phyloP scores from a whole-genome alignment of 768 basidiomycete species.

The Termitomyces sp. region DNA sequence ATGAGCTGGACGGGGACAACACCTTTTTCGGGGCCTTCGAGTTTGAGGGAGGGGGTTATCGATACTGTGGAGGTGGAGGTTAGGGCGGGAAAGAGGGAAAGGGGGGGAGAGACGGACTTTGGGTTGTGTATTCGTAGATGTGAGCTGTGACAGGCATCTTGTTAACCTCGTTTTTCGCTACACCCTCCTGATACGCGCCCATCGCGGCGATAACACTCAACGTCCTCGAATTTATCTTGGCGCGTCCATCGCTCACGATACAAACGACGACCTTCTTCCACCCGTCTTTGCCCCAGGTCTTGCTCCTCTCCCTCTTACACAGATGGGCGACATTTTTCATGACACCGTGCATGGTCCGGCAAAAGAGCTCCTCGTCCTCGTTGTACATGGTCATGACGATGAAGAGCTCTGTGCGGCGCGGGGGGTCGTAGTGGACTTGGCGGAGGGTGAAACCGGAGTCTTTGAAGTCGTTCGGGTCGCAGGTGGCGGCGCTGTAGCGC shows the following conservation, averaged over 20 bases:
- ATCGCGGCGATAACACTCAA: constrained; percentile 86
- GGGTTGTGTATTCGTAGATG: constrained; percentile 92
- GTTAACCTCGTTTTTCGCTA: constrained; percentile 83
- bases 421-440: constrained; percentile 88
- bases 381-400: constrained; percentile 99
- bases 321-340: constrained; percentile 92
- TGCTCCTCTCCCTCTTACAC: constrained; percentile 78
- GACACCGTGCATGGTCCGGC: constrained; percentile 91
- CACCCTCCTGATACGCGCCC: constrained; percentile 93
- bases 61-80: constrained; percentile 33
- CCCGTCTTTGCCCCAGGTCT: constrained; percentile 95
- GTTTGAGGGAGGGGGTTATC: constrained; percentile 75
- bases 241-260: constrained; percentile 82
- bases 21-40: constrained; percentile 73
- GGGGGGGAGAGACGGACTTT: constrained; percentile 27
- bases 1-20: constrained; percentile 88
- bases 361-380: constrained; percentile 87
- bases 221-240: constrained; percentile 80
- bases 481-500: constrained; percentile 94
- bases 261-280: constrained; percentile 99
- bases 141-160: constrained; percentile 82
- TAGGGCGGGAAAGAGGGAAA: rapidly evolving
- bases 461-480: constrained; percentile 92
- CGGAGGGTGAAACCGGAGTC: constrained; percentile 79
- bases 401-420: constrained; percentile 87